Percentiles rank a stretch among this genome's conserved stretches.
Evolutionary conservation across 805 yeast species (phyloP).

Genomic region (Yamadazyma sp.): DNA sequence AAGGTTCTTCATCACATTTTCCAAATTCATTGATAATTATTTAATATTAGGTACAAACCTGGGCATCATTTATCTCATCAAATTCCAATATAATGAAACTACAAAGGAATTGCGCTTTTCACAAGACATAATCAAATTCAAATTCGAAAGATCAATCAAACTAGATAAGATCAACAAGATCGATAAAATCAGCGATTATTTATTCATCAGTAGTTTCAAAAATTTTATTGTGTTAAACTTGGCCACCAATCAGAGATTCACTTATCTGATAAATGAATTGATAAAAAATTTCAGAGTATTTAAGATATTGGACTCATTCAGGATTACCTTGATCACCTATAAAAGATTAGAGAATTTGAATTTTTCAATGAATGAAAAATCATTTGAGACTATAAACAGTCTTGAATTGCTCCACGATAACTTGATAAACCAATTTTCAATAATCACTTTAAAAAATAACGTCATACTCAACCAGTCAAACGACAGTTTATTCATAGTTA

Average conservation of each 20-base stretch:
- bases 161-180: slow-evolving; percentile 16
- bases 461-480: slow-evolving; percentile 15
- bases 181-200: slow-evolving; percentile 10
- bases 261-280: slow-evolving; percentile 10
- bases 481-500: slow-evolving; percentile 12
- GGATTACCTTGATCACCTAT: slow-evolving; percentile 10
- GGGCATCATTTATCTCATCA: slow-evolving; percentile 15
- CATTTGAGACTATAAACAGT: slow-evolving; percentile 8
- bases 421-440: slow-evolving; percentile 13
- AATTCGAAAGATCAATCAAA: slow-evolving; percentile 14
- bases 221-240: slow-evolving; percentile 14
- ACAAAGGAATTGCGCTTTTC: slow-evolving; percentile 9
- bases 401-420: slow-evolving; percentile 14
- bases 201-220: slow-evolving; percentile 16
- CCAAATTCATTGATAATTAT: slow-evolving; percentile 15
- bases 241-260: slow-evolving; percentile 10
- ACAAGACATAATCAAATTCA: slow-evolving; percentile 15
- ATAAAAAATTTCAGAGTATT: slow-evolving; percentile 15
- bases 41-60: slow-evolving; percentile 17
- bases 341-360: slow-evolving; percentile 8
- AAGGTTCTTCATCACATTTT: slow-evolving; percentile 16
- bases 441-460: slow-evolving; percentile 13
- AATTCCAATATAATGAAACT: slow-evolving; percentile 7
- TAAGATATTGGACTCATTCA: slow-evolving; percentile 11
- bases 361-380: neutral